Evolutionary conservation across 176 grass and related monocot genomes (phyloP).

Genomic region (Chloris gayana): DNA sequence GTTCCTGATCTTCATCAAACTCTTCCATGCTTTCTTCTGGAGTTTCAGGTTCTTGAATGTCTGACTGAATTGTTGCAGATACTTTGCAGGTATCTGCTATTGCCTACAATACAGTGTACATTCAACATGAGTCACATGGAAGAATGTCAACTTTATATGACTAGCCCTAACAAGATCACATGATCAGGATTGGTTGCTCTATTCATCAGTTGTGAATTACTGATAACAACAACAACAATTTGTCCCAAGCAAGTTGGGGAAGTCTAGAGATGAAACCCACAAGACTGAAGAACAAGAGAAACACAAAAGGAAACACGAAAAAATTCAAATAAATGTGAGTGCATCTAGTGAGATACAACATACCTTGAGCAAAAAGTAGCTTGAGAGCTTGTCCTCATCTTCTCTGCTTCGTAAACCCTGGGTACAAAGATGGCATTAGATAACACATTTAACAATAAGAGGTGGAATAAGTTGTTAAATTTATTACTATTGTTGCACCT

Average conservation of each 20-base stretch:
- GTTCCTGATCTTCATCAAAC: constrained; percentile 79
- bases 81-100: constrained; percentile 78
- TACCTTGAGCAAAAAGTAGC: constrained; percentile 88
- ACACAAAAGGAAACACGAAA: too few species aligned
- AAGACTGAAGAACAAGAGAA: too few species aligned
- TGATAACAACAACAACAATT: too few species aligned
- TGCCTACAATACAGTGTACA: constrained; percentile 53
- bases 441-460: background rate
- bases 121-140: background rate
- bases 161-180: background rate
- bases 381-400: constrained; percentile 93
- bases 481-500: background rate
- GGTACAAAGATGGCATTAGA: constrained; percentile 15
- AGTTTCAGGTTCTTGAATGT: constrained; percentile 68
- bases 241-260: too few species aligned
- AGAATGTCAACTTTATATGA: background rate
- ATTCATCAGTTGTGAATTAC: background rate
- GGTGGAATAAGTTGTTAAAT: background rate
- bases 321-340: background rate
- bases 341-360: constrained; percentile 26
- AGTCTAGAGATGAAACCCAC: too few species aligned
- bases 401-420: constrained; percentile 85
- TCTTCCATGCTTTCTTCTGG: constrained; percentile 61
- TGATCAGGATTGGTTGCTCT: constrained; percentile 7
- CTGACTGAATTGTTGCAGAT: constrained; percentile 62